These are phyloP conservation scores for Hortiboletus flavorubellus DNA, from an alignment of 768 basidiomycete species.

Conservation along the genomic window DNA sequence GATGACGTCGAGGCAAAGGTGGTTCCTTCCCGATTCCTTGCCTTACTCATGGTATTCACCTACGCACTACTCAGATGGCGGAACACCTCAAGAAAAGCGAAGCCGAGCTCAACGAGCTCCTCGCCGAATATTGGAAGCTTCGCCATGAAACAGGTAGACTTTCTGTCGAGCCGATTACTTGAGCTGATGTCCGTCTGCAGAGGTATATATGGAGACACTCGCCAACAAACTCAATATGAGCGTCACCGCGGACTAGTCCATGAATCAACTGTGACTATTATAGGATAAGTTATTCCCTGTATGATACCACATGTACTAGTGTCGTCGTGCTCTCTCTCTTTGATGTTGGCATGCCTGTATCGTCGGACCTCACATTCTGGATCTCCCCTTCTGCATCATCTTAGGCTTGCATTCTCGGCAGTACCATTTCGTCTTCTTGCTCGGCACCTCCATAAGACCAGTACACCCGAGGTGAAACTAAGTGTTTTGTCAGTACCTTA, in stretches of 20 bases:
- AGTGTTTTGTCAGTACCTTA: not conserved
- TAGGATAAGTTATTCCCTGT: constrained; percentile 16
- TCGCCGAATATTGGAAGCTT: constrained; percentile 81
- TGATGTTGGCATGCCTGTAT: not conserved
- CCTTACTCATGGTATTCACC: not conserved
- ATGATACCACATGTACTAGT: constrained; percentile 19
- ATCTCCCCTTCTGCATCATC: constrained; percentile 35
- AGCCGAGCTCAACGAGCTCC: constrained; percentile 72
- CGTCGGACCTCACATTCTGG: constrained; percentile 18
- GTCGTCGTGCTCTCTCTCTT: not conserved
- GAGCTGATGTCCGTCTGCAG: constrained; percentile 35
- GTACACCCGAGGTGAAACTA: constrained; percentile 77
- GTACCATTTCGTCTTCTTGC: constrained; percentile 60
- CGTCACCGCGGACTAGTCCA: constrained; percentile 28
- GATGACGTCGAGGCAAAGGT: constrained; percentile 68
- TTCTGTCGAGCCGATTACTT: not conserved
- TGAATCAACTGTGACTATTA: not conserved
- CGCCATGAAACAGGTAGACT: constrained; percentile 68
- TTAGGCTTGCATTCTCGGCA: constrained; percentile 58
- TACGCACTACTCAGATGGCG: constrained; percentile 51
- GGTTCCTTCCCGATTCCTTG: not conserved
- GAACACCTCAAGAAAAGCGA: constrained; percentile 75
- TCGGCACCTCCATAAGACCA: constrained; percentile 55
- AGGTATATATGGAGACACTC: constrained; percentile 84
- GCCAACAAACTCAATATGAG: constrained; percentile 75